Evolutionary conservation across 768 basidiomycete genomes (phyloP).

Genomic region (Coprinopsis strossmayeri): DNA sequence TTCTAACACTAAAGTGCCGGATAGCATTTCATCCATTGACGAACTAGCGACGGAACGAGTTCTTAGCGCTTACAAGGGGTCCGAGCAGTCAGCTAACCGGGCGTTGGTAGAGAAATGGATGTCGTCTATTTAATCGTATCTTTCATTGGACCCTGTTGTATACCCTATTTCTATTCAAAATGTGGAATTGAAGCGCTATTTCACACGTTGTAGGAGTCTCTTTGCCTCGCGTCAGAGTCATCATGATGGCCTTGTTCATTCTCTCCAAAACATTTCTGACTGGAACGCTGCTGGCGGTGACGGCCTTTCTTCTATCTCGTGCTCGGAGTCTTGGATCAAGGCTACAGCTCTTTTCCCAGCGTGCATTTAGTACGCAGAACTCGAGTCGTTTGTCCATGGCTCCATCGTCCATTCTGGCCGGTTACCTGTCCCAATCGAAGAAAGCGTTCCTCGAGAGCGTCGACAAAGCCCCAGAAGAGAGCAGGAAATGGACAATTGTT

Average conservation of each 20-base stretch:
- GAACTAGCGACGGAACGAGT: conserved; percentile 70
- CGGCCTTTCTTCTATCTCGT: too few relatives aligned
- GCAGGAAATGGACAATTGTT: conserved; percentile 70
- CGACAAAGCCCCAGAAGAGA: conserved; percentile 32
- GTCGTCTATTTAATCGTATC: conserved; percentile 20
- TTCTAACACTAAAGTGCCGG: conserved; percentile 54
- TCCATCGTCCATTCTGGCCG: not conserved
- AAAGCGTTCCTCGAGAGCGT: conserved; percentile 54
- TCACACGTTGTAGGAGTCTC: too few relatives aligned
- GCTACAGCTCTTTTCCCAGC: too few relatives aligned
- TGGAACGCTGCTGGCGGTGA: too few relatives aligned
- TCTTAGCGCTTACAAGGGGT: conserved; percentile 52
- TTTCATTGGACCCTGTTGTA: too few relatives aligned
- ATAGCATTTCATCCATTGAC: conserved; percentile 52
- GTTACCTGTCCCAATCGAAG: conserved; percentile 39
- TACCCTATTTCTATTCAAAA: not conserved
- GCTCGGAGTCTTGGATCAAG: too few relatives aligned
- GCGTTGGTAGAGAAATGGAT: conserved; percentile 43
- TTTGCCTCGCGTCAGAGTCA: not conserved
- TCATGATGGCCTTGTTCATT: not conserved
- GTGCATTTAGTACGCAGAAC: too few relatives aligned
- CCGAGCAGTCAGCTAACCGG: conserved; percentile 33
- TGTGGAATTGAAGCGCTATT: too few relatives aligned
- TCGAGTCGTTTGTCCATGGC: too few relatives aligned
- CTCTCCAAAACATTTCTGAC: not conserved